Percentiles rank a stretch among this genome's conserved stretches.
These are phyloP conservation scores for Globisporangium barbulae DNA, from an alignment of 352 stramenopile genomes.

Conservation along the genomic window DNA sequence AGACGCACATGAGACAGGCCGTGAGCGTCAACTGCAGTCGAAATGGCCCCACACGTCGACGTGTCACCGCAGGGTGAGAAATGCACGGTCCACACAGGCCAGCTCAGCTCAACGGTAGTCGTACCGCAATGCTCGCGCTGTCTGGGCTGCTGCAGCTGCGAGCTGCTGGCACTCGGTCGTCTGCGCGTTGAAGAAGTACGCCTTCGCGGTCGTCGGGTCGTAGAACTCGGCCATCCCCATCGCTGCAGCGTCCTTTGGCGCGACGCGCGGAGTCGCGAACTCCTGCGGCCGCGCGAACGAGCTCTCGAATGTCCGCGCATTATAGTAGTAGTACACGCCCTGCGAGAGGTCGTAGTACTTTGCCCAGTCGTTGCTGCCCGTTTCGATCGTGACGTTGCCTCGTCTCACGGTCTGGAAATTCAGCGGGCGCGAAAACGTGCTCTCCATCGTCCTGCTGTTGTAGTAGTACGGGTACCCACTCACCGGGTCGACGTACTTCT, in stretches of 20 bases:
- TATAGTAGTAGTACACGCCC: constrained; percentile 69
- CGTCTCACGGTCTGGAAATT: constrained; percentile 23
- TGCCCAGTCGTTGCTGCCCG: constrained; percentile 23
- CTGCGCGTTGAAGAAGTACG: constrained; percentile 45
- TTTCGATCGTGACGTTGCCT: constrained; percentile 11
- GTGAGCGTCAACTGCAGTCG: not conserved
- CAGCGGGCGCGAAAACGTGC: constrained; percentile 40
- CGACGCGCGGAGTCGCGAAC: constrained; percentile 43
- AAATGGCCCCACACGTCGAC: not conserved
- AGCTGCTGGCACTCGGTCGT: constrained; percentile 49
- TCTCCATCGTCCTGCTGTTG: constrained; percentile 69
- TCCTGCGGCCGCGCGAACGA: constrained; percentile 31
- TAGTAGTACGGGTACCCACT: constrained; percentile 74
- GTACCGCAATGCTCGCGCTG: not conserved
- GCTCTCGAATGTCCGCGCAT: constrained; percentile 44
- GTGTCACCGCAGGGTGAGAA: not conserved
- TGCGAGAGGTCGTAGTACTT: constrained; percentile 59
- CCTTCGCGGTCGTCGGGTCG: constrained; percentile 34
- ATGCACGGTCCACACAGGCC: not conserved
- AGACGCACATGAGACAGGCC: not conserved
- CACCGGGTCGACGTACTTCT: constrained; percentile 44
- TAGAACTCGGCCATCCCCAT: constrained; percentile 28
- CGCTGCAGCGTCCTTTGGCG: constrained; percentile 11
- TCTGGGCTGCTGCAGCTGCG: constrained; percentile 9
- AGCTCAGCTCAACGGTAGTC: constrained; percentile 15